Base-by-base conservation (phyloP, 768 basidiomycete species). In the Agaricus subrufescens region DNA sequence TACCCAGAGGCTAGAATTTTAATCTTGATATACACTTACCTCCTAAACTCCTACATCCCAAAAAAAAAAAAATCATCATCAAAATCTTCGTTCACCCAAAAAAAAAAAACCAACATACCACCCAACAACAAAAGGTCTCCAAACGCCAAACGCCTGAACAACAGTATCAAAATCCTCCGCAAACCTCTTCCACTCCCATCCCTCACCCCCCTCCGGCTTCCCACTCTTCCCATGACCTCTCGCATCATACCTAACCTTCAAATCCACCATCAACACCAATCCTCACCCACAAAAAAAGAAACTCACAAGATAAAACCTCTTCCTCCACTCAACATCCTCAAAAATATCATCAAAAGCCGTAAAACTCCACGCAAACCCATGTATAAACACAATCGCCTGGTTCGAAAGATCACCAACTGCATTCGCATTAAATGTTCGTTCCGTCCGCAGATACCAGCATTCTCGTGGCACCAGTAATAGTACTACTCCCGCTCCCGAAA, bases 301-400 rank as follows among this genome's bases (percentile, higher is more conserved):
- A 52, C 67, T 15, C 50, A 70, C 71, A 56, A 71, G 60, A 47
- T 68, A 70, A 43, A 70, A 65, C 11, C 58, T 44, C 27, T 62
- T 57, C n/a, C 65, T 55, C 39, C 68, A 60, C 27, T 54, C 50
- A 29, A 56, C 34, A 56, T 75, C 69, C 8, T 60, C 57, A 59
- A 77, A 73, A 46, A 76, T 65, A 46, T 65, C 65, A 46, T 75
- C 75, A 60, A 72, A 78, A 8, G 68, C 69, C 23, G 62, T 54
- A 11, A 67, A 66, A 38, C 71, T 70, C 58, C 71, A 65, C 6
- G 65, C 64, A 53, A 79, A 64, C 2, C 76, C 76, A 60, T 75
- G 75, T 15, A 76, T 63, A 60, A 78, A 75, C 43, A 78, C 71
- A 27, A 79, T 54, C 43, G 70, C 64, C 31, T 66, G 71, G 52